Evolutionary conservation across 805 yeast genomes (phyloP).

Genomic region (Zygosaccharomyces kombuchaensis): DNA sequence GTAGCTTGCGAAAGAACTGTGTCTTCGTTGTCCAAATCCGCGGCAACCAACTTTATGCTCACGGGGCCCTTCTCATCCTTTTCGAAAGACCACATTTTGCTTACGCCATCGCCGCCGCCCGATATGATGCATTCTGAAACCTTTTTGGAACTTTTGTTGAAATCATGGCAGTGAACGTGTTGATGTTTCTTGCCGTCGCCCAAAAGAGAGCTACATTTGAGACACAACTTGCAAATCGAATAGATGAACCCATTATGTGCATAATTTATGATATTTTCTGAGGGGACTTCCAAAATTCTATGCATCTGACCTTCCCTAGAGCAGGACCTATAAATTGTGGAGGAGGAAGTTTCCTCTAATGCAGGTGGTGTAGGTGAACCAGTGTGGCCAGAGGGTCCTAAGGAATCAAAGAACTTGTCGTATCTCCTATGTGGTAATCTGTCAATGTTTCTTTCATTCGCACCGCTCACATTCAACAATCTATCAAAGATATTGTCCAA

Average conservation of each 20-base stretch:
- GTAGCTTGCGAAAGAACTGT: conserved; percentile 67
- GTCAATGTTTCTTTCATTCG: conserved; percentile 29
- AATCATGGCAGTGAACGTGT: conserved; percentile 13
- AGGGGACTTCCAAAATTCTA: conserved; percentile 60
- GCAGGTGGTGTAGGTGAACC: conserved; percentile 22
- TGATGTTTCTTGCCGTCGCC: conserved; percentile 8
- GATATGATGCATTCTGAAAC: conserved; percentile 44
- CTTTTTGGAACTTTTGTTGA: background rate
- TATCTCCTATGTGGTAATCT: conserved; percentile 62
- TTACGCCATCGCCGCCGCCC: conserved; percentile 89
- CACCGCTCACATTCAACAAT: conserved; percentile 13
- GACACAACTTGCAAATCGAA: conserved; percentile 41
- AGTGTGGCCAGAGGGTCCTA: conserved; percentile 69
- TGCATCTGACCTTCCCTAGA: conserved; percentile 11
- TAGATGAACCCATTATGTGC: conserved; percentile 93
- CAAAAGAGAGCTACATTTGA: conserved; percentile 14
- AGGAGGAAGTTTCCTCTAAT: conserved; percentile 10
- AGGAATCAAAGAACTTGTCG: conserved; percentile 85
- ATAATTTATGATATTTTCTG: conserved; percentile 61
- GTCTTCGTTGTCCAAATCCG: conserved; percentile 50
- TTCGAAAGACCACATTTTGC: conserved; percentile 69
- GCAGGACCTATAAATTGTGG: conserved; percentile 7
- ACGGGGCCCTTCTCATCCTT: conserved; percentile 18
- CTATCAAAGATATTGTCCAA: conserved; percentile 40
- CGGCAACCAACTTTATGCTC: conserved; percentile 10